phyloP scores from a whole-genome alignment of 106 monocot species.

The Vanilla planifolia region DNA sequence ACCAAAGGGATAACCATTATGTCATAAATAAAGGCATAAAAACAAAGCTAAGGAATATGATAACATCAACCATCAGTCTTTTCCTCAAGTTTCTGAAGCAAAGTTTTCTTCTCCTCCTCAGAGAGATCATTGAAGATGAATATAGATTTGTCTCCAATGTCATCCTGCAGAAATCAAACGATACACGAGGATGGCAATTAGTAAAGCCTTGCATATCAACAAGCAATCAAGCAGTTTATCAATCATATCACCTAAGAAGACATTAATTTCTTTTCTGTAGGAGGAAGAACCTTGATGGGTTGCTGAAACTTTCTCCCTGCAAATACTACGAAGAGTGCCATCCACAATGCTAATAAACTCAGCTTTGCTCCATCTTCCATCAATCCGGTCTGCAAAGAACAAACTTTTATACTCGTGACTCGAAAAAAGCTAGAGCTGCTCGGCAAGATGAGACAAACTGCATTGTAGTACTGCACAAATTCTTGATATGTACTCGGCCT shows the following conservation, averaged over 20 bases:
- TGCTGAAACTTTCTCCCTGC: conserved; percentile 94
- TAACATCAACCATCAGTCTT: conserved; percentile 5
- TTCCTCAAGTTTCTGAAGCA: conserved; percentile 49
- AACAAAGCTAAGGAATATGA: too few relatives aligned
- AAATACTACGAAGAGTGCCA: conserved; percentile 79
- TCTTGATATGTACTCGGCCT: too few relatives aligned
- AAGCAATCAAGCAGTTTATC: background rate
- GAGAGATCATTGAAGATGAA: conserved; percentile 90
- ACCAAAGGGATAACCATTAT: too few relatives aligned
- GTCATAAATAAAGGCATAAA: too few relatives aligned
- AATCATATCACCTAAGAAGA: background rate
- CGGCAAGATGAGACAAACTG: too few relatives aligned
- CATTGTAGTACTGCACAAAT: too few relatives aligned
- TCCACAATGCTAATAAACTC: conserved; percentile 73
- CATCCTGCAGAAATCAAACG: conserved; percentile 38
- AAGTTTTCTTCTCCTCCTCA: conserved; percentile 65
- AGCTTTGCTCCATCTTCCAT: conserved; percentile 66
- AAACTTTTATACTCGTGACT: too few relatives aligned
- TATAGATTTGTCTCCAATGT: conserved; percentile 95
- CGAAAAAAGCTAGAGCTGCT: too few relatives aligned
- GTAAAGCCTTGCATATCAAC: too few relatives aligned
- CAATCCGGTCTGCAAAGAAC: conserved; percentile 49
- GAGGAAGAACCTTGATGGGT: conserved; percentile 69
- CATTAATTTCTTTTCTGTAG: background rate
- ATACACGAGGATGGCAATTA: background rate